Evolutionary conservation across 2,329 filamentous ascomycete species (phyloP), one percentile per base, ranked within the genome.

Genomic region (Magnaporthiopsis incrustans): DNA sequence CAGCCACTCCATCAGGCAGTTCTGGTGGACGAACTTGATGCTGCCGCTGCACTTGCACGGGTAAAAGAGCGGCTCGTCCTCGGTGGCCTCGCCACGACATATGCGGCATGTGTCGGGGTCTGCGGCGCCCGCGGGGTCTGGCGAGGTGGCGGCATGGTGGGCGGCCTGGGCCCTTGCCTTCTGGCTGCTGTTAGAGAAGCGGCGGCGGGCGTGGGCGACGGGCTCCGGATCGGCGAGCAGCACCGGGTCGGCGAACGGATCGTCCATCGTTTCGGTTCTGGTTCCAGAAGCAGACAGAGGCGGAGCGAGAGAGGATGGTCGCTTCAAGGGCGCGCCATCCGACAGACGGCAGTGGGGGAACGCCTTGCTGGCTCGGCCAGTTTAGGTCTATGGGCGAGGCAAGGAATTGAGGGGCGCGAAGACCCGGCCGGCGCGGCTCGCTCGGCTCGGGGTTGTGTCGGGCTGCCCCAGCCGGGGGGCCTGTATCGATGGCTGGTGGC

Each of bases 1-100:
- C 27, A 99, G 82, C 95, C 95, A 99, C 77, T 98, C 93, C 89
- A 99, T 97, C 77, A 99, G 79, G 75, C 95, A 99, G 74, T 96
- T 91, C 77, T 99, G 95, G 75, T 99, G 95, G 67, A 99, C 95
- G 72, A 90, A 97, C 79, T 97, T 97, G 79, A 99, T 99, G 78
- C 94, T 98, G 65, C 95, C 95, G 73, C 92, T 97, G 80, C 95
- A 99, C 81, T 97, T 97, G 87, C 95, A 99, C 7, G 95, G 95
- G 73, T 96, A 95, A 80, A 97, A 99, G 56, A 99, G 84, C 65
- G 92, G 92, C 73, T 98, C 95, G 4, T 90, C 85, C 4, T 82
- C 76, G 1, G 89, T 90, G 64, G 86, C 92, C 76, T 99, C 96
- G 63, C 91, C 92, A 70, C 96, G 87, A 77, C 95, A 99, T 81